Percentiles rank a stretch among this genome's conserved stretches.
Evolutionary conservation across 192 early-diverging fungal genomes (phyloP).

Genomic region (Entomortierella chlamydospora): DNA sequence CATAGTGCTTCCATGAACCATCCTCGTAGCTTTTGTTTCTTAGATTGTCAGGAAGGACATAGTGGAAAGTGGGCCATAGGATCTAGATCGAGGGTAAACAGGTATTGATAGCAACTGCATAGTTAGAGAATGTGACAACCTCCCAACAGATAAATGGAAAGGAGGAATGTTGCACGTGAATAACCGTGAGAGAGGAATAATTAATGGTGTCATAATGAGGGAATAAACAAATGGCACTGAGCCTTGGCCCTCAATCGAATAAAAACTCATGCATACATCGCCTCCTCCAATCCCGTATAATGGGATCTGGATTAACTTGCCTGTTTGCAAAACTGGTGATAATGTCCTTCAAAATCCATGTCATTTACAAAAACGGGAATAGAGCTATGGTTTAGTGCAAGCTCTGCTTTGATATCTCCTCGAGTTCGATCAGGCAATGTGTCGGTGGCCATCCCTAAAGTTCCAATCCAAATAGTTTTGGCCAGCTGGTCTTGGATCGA

Average conservation of each 20-base stretch:
- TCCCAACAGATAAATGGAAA: neutral
- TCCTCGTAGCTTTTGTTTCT: constrained; percentile 84
- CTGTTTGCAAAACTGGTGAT: constrained; percentile 96
- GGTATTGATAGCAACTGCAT: too few relatives aligned
- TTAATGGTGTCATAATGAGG: constrained; percentile 1
- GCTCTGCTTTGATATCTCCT: constrained; percentile 67
- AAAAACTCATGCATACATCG: neutral
- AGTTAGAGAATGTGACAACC: too few relatives aligned
- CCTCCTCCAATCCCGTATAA: neutral
- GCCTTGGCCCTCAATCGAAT: neutral
- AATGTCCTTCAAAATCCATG: constrained; percentile 90
- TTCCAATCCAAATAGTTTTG: constrained; percentile 80
- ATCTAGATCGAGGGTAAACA: constrained; percentile 70
- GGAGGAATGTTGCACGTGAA: constrained; percentile 7
- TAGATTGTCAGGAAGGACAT: constrained; percentile 90
- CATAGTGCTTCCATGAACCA: constrained; percentile 83
- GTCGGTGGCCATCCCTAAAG: constrained; percentile 82
- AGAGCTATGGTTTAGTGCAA: constrained; percentile 72
- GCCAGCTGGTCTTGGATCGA: constrained; percentile 67
- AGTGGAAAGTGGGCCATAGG: constrained; percentile 98
- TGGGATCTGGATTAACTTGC: constrained; percentile 51
- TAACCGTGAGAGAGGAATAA: neutral
- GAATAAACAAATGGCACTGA: neutral
- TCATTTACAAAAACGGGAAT: constrained; percentile 87
- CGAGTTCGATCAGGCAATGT: constrained; percentile 69